phyloP scores from a whole-genome alignment of 257 asterid genomes.

The Echium plantagineum region DNA sequence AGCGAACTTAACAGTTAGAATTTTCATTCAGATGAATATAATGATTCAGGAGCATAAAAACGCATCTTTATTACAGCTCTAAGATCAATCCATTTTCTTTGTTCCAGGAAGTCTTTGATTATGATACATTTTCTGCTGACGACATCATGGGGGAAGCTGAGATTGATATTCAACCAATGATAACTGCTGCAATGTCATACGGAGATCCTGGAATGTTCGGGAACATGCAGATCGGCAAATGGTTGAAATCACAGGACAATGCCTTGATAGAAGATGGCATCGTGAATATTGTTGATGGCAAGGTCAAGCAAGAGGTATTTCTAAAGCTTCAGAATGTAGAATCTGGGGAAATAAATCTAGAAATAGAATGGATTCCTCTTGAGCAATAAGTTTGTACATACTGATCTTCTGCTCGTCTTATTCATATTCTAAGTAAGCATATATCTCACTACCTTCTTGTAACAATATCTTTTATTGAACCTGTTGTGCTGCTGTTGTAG shows the following conservation, averaged over 20 bases:
- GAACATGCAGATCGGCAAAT: conserved; percentile 90
- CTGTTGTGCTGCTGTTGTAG: not conserved
- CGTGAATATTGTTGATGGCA: conserved; percentile 85
- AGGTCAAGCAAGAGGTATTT: conserved; percentile 57
- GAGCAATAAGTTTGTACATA: conserved; percentile 40
- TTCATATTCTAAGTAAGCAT: not conserved
- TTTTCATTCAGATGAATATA: too few species aligned
- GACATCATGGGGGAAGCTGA: conserved; percentile 98
- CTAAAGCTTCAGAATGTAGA: conserved; percentile 90
- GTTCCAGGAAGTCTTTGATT: conserved; percentile 71
- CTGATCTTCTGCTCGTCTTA: not conserved
- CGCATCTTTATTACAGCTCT: too few species aligned
- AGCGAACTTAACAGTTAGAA: too few species aligned
- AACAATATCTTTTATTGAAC: not conserved
- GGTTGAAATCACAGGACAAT: conserved; percentile 82
- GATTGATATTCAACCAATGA: conserved; percentile 85
- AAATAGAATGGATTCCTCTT: conserved; percentile 93
- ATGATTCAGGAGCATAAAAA: too few species aligned
- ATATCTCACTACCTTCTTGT: not conserved
- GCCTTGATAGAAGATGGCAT: conserved; percentile 74
- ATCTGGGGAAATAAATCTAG: conserved; percentile 77
- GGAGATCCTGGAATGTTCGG: conserved; percentile 75
- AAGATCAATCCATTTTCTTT: not conserved
- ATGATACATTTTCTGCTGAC: conserved; percentile 88
- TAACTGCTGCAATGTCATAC: conserved; percentile 84